Percentiles rank a stretch among this genome's conserved stretches.
Evolutionary conservation across 2,329 filamentous ascomycete species (phyloP).

Genomic region (Fusarium luffae): DNA sequence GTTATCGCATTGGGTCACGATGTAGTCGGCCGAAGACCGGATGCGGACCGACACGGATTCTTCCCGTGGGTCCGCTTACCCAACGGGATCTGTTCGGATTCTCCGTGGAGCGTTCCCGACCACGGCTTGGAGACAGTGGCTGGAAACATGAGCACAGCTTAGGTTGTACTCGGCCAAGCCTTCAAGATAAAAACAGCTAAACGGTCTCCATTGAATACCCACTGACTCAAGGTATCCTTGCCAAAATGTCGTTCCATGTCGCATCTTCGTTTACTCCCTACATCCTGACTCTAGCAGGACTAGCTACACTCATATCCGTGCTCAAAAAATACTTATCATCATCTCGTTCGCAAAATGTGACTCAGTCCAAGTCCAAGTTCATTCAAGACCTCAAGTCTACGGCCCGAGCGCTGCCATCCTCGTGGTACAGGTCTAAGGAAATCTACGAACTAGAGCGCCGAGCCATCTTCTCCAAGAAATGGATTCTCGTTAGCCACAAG

Average conservation of each 20-base stretch:
- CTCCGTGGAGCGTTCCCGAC: background rate
- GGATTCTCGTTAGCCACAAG: conserved; percentile 66
- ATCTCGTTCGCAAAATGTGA: conserved; percentile 4
- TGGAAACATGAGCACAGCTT: background rate
- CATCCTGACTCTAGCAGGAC: conserved; percentile 9
- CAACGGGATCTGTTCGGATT: background rate
- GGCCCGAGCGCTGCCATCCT: conserved; percentile 56
- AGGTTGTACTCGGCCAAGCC: background rate
- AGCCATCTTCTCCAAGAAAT: conserved; percentile 66
- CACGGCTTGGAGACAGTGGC: background rate
- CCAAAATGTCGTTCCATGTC: background rate
- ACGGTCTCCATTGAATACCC: background rate
- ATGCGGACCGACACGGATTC: background rate
- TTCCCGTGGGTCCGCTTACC: background rate
- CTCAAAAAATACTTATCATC: conserved; percentile 39
- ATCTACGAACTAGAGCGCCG: conserved; percentile 66
- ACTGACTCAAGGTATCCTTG: background rate
- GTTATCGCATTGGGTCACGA: background rate
- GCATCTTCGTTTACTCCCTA: background rate
- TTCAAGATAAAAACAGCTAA: background rate
- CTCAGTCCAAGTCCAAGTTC: background rate
- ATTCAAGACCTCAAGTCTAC: background rate
- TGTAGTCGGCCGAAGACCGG: background rate
- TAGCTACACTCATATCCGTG: conserved; percentile 45
- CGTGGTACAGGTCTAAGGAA: conserved; percentile 61